Evolutionary conservation across 2,329 filamentous ascomycete genomes (phyloP).

Genomic region (Didymella arachidicola): DNA sequence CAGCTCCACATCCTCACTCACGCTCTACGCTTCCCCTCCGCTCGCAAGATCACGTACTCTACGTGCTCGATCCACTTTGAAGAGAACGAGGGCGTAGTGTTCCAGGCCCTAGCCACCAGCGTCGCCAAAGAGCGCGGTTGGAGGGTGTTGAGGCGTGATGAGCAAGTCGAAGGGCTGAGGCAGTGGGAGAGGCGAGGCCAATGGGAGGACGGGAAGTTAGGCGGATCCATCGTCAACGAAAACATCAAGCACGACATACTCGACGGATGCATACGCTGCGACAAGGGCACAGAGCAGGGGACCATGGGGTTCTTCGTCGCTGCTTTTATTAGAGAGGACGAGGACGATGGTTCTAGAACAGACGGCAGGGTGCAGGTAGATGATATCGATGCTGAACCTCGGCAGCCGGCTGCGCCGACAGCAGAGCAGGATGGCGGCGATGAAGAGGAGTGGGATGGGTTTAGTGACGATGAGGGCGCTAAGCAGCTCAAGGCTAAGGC

Average conservation of each 20-base stretch:
- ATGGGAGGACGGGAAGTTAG: conserved; percentile 52
- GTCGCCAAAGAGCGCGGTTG: conserved; percentile 74
- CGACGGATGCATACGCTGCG: conserved; percentile 81
- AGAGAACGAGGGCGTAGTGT: conserved; percentile 89
- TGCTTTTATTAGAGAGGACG: conserved; percentile 73
- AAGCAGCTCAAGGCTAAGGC: conserved; percentile 14
- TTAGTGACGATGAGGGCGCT: conserved; percentile 47
- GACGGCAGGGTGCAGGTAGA: not conserved
- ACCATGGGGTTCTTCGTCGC: conserved; percentile 97
- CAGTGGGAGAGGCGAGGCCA: conserved; percentile 72
- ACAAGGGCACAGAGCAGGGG: conserved; percentile 80
- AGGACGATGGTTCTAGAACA: not conserved
- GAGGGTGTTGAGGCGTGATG: conserved; percentile 73
- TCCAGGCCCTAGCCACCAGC: conserved; percentile 72
- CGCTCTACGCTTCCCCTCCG: conserved; percentile 78
- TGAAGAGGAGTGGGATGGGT: conserved; percentile 55
- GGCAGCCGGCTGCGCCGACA: conserved; percentile 4
- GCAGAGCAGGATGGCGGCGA: conserved; percentile 29
- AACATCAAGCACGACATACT: conserved; percentile 55
- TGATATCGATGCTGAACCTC: not conserved
- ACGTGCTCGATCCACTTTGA: conserved; percentile 88
- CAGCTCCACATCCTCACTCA: conserved; percentile 84
- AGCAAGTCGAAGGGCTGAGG: conserved; percentile 78
- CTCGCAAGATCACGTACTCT: conserved; percentile 79
- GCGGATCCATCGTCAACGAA: conserved; percentile 55